These are phyloP conservation scores for Candida nonsorbophila DNA, from an alignment of 805 yeast genomes.

Conservation along the genomic window DNA sequence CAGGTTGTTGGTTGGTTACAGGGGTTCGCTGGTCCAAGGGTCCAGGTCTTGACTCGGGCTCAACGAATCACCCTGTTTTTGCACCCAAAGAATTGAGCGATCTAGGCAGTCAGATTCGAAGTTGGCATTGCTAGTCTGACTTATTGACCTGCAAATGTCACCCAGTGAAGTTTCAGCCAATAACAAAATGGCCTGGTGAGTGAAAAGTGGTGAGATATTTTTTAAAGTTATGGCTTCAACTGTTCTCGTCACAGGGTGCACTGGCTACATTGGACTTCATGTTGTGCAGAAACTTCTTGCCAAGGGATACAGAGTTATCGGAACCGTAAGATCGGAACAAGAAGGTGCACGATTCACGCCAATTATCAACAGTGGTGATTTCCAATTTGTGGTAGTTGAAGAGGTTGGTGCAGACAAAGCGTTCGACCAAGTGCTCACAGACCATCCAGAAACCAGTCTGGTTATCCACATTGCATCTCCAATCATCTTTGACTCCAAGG, in stretches of 20 bases:
- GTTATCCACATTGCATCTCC: constrained; percentile 27
- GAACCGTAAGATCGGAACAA: constrained; percentile 40
- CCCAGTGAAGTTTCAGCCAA: no score
- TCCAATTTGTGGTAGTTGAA: constrained; percentile 14
- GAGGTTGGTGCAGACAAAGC: constrained; percentile 13
- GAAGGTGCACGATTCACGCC: constrained; percentile 33
- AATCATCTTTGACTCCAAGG: constrained; percentile 11
- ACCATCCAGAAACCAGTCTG: constrained; percentile 17
- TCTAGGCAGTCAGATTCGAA: no score
- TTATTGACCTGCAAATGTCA: no score
- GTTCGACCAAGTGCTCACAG: constrained; percentile 18
- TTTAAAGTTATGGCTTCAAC: no score
- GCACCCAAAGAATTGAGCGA: no score
- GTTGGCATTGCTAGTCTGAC: no score
- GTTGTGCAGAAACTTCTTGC: constrained; percentile 34
- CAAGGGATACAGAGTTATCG: constrained; percentile 40
- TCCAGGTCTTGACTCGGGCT: no score
- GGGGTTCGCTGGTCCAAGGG: no score
- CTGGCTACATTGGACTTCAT: constrained; percentile 52
- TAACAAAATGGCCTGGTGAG: no score
- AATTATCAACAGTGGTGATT: constrained; percentile 3
- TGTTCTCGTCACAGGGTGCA: constrained; percentile 50
- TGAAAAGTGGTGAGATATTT: no score
- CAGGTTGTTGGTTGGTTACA: no score
- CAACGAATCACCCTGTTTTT: no score